These are phyloP conservation scores for Blastobotrys attinorum DNA, from an alignment of 805 yeast genomes.

Conservation along the genomic window DNA sequence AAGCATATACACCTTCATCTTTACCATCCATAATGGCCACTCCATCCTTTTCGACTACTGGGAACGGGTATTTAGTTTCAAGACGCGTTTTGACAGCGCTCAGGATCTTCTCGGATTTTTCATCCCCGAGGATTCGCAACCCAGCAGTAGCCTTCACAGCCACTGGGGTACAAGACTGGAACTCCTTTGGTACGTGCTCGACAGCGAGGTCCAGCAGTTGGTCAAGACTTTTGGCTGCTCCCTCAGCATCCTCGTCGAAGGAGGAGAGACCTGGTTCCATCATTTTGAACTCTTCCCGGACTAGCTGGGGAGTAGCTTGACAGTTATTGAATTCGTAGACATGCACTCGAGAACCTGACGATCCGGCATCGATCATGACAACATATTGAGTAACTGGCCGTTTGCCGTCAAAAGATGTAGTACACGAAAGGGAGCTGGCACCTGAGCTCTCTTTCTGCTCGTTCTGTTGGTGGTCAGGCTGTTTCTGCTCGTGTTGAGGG, in stretches of 20 bases:
- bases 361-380: slow-evolving; percentile 96
- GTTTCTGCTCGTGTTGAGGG: no score
- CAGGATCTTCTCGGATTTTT: slow-evolving; percentile 62
- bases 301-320: slow-evolving; percentile 69
- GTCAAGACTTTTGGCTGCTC: slow-evolving; percentile 88
- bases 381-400: slow-evolving; percentile 54
- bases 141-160: slow-evolving; percentile 99
- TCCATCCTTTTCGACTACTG: slow-evolving; percentile 82
- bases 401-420: slow-evolving; percentile 31
- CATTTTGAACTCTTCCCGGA: slow-evolving; percentile 80
- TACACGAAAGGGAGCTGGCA: slow-evolving; percentile 20
- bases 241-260: slow-evolving; percentile 67
- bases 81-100: slow-evolving; percentile 69
- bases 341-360: slow-evolving; percentile 94
- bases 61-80: slow-evolving; percentile 79
- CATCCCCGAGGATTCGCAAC: slow-evolving; percentile 73
- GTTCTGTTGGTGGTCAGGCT: no score
- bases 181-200: slow-evolving; percentile 62
- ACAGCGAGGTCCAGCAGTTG: slow-evolving; percentile 72
- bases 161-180: slow-evolving; percentile 79
- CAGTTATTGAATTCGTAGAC: slow-evolving; percentile 88
- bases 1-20: slow-evolving; percentile 97
- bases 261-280: slow-evolving; percentile 86
- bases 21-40: slow-evolving; percentile 90
- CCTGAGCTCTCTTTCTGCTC: no score